These are phyloP conservation scores for Calonectria hongkongensis DNA, from an alignment of 2,329 filamentous ascomycete species.

Conservation along the genomic window DNA sequence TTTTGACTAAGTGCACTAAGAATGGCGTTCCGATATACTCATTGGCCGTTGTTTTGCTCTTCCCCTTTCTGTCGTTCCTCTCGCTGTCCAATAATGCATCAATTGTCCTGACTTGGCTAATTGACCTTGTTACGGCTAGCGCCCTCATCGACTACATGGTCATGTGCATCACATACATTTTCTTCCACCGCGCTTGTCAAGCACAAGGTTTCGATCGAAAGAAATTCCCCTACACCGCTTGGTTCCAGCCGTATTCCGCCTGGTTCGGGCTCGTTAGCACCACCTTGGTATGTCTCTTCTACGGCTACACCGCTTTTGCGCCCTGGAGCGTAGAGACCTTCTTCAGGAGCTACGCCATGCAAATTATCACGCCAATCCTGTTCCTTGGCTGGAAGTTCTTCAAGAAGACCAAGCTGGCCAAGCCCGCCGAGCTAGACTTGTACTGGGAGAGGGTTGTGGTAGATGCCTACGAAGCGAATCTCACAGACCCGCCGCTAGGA, in stretches of 20 bases:
- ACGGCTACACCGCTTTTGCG: constrained; percentile 71
- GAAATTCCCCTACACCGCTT: constrained; percentile 73
- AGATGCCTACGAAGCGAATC: constrained; percentile 55
- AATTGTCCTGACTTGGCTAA: constrained; percentile 70
- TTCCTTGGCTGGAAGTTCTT: constrained; percentile 40
- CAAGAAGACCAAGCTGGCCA: constrained; percentile 35
- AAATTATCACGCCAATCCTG: constrained; percentile 33
- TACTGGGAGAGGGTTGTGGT: constrained; percentile 40
- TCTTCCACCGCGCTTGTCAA: constrained; percentile 70
- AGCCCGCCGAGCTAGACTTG: constrained; percentile 36
- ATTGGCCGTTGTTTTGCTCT: constrained; percentile 70
- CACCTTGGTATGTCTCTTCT: constrained; percentile 51
- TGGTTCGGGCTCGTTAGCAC: constrained; percentile 64
- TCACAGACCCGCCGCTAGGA: constrained; percentile 67
- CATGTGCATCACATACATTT: constrained; percentile 66
- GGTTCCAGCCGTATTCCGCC: constrained; percentile 73
- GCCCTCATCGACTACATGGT: constrained; percentile 77
- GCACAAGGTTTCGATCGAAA: constrained; percentile 70
- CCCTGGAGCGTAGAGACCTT: constrained; percentile 68
- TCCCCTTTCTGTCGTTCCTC: constrained; percentile 71
- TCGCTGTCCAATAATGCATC: constrained; percentile 67
- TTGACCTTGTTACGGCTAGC: constrained; percentile 72
- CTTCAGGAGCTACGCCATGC: constrained; percentile 72
- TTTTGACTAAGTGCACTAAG: constrained; percentile 75
- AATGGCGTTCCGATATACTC: constrained; percentile 76